Evolutionary conservation across 768 basidiomycete genomes (phyloP).

Genomic region (Suillus americanus): DNA sequence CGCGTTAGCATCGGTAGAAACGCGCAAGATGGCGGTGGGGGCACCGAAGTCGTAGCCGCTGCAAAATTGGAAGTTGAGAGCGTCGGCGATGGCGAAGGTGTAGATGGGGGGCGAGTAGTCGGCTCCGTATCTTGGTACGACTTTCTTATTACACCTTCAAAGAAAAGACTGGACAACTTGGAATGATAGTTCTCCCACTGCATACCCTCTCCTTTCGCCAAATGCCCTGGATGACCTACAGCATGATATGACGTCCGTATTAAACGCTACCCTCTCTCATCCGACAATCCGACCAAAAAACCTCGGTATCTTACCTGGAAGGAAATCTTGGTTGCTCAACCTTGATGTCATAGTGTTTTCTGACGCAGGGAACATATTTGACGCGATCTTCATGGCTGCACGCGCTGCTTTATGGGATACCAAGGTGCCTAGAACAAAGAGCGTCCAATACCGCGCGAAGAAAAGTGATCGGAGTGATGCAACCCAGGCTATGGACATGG

Average conservation of each 20-base stretch:
- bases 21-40: constrained; percentile 59
- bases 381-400: constrained; percentile 77
- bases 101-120: constrained; percentile 59
- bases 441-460: constrained; percentile 63
- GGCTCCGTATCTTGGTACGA: constrained; percentile 80
- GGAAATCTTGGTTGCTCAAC: constrained; percentile 74
- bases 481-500: constrained; percentile 57
- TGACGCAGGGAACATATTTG: constrained; percentile 73
- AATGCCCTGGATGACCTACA: constrained; percentile 74
- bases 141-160: not conserved
- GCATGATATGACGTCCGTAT: constrained; percentile 62
- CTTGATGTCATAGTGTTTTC: constrained; percentile 75
- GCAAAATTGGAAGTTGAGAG: constrained; percentile 78
- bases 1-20: constrained; percentile 66
- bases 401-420: constrained; percentile 82
- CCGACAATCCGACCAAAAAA: constrained; percentile 65
- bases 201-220: constrained; percentile 69
- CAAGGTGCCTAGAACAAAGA: constrained; percentile 71
- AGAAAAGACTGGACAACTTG: constrained; percentile 6
- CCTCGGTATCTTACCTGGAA: constrained; percentile 54
- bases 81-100: constrained; percentile 40
- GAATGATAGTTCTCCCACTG: constrained; percentile 72
- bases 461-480: constrained; percentile 30
- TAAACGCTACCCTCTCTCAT: constrained; percentile 68
- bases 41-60: constrained; percentile 79